Conservation (phyloP, 345 rosid species). For the Ailanthus altissimus region DNA sequence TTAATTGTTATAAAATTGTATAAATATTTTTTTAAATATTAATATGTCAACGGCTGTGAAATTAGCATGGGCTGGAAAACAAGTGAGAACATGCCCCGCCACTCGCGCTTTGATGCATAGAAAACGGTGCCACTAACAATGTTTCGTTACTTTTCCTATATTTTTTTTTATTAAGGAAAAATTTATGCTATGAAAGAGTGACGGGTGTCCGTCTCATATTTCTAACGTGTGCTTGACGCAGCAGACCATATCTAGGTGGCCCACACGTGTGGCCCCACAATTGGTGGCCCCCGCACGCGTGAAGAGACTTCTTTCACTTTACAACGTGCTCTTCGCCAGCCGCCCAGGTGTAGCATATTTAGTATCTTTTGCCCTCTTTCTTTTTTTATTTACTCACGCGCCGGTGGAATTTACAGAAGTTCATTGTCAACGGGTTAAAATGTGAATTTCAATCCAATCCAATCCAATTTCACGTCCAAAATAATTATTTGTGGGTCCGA, state of each 20-base stretch:
- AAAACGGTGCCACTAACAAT: constrained; percentile 29
- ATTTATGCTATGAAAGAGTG: background rate
- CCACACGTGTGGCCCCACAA: constrained; percentile 32
- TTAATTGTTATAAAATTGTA: background rate
- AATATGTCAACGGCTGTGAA: constrained; percentile 43
- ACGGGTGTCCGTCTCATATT: constrained; percentile 5
- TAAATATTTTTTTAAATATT: too few species aligned
- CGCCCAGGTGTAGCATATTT: constrained; percentile 13
- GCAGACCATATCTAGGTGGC: constrained; percentile 34
- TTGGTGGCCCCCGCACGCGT: constrained; percentile 43
- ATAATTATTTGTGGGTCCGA: background rate
- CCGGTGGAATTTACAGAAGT: background rate
- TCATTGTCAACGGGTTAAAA: background rate
- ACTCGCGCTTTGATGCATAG: constrained; percentile 38
- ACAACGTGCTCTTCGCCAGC: constrained; percentile 33
- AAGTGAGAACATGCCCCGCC: constrained; percentile 47
- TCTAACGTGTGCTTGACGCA: constrained; percentile 41
- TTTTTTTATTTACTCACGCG: background rate
- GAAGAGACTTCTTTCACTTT: constrained; percentile 24
- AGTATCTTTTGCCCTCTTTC: background rate
- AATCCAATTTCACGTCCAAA: background rate
- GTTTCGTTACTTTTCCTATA: background rate
- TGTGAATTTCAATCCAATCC: background rate
- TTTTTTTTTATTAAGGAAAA: too few species aligned
- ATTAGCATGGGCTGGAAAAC: constrained; percentile 30